Evolutionary conservation across 345 rosid genomes (phyloP).

Genomic region (Arabidopsis arenosa): DNA sequence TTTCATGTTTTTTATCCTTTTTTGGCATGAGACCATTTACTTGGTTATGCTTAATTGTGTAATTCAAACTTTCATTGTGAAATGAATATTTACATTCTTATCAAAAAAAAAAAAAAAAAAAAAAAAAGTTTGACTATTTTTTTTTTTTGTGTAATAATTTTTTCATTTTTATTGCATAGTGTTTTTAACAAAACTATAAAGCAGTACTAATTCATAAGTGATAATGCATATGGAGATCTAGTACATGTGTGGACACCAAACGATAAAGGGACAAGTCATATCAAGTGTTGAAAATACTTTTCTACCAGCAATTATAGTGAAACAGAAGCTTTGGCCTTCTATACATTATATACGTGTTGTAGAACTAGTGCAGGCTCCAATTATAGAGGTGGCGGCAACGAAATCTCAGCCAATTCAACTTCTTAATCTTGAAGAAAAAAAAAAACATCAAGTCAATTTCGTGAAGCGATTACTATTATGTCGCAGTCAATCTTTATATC

Average conservation of each 20-base stretch:
- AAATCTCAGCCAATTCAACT: conserved; percentile 16
- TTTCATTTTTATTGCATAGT: not conserved
- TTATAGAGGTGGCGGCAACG: conserved; percentile 36
- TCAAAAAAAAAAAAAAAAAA: too few species aligned
- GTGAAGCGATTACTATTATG: conserved; percentile 25
- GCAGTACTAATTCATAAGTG: not conserved
- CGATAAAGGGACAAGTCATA: conserved; percentile 20
- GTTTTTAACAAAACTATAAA: not conserved
- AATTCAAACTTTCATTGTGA: too few species aligned
- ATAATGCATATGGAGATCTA: conserved; percentile 15
- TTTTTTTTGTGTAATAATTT: not conserved
- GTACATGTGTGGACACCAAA: conserved; percentile 9
- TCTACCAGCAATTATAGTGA: conserved; percentile 29
- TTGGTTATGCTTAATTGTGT: too few species aligned
- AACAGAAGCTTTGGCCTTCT: conserved; percentile 21
- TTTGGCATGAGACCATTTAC: too few species aligned
- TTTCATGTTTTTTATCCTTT: too few species aligned
- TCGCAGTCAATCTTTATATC: conserved; percentile 32
- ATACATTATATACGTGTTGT: not conserved
- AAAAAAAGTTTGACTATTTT: not conserved
- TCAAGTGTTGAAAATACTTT: conserved; percentile 29
- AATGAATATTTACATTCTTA: too few species aligned
- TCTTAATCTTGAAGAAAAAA: conserved; percentile 13
- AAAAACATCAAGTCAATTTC: conserved; percentile 19
- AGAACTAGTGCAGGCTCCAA: not conserved